phyloP scores from a whole-genome alignment of 192 early-diverging fungal species.

The Umbelopsis isabellina region DNA sequence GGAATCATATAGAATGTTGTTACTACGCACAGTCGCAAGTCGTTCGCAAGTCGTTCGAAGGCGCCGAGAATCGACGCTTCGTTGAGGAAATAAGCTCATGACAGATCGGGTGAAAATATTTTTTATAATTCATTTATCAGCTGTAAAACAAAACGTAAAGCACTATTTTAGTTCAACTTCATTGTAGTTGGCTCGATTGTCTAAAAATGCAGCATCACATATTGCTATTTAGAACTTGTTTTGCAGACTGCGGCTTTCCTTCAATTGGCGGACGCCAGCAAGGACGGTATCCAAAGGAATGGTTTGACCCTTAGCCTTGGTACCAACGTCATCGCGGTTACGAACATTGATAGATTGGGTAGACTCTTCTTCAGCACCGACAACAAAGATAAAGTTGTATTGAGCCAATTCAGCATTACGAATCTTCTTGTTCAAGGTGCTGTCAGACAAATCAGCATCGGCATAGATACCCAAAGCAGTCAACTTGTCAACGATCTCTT shows the following conservation, averaged over 20 bases:
- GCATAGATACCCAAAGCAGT: constrained; percentile 77
- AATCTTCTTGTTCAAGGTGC: constrained; percentile 97
- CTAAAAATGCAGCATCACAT: too few relatives aligned
- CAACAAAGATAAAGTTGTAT: constrained; percentile 97
- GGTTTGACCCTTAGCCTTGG: constrained; percentile 83
- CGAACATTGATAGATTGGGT: constrained; percentile 88
- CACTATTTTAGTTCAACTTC: too few relatives aligned
- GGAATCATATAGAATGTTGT: too few relatives aligned
- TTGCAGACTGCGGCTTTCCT: constrained; percentile 59
- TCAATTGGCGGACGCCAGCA: constrained; percentile 69
- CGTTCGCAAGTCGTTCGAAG: too few relatives aligned
- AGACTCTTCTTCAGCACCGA: constrained; percentile 82
- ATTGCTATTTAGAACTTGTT: constrained; percentile 55
- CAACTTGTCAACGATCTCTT: constrained; percentile 71
- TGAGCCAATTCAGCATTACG: constrained; percentile 91
- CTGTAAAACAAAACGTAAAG: too few relatives aligned
- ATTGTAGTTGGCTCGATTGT: too few relatives aligned
- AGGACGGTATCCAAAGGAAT: constrained; percentile 72
- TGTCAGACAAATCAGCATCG: constrained; percentile 85
- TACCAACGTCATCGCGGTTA: constrained; percentile 82
- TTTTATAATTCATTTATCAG: too few relatives aligned
- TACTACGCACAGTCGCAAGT: too few relatives aligned
- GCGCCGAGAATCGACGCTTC: too few relatives aligned
- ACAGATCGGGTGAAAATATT: too few relatives aligned
- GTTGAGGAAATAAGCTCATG: too few relatives aligned